Conservation (phyloP, 257 asterid genomes). For the Knoxia roxburghii region DNA sequence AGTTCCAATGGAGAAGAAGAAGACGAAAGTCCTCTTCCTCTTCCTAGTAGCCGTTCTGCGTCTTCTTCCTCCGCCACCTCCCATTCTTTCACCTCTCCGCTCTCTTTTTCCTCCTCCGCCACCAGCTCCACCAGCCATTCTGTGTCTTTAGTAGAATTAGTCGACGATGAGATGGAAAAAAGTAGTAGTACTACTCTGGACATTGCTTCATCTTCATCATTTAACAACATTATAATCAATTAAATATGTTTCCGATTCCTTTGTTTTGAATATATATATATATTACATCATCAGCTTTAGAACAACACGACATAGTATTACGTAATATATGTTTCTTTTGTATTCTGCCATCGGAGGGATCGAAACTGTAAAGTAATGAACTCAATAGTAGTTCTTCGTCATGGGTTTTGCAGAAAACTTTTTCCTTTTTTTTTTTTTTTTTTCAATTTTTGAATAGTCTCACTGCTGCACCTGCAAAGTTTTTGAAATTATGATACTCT, state of each 20-base stretch:
- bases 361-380: no score
- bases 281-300: constrained; percentile 1
- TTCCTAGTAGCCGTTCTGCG: constrained; percentile 18
- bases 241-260: no score
- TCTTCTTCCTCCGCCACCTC: constrained; percentile 33
- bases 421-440: no score
- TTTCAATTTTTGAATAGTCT: no score
- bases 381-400: no score
- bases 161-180: constrained; percentile 30
- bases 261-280: not conserved
- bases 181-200: constrained; percentile 6
- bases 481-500: no score
- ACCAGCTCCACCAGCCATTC: constrained; percentile 30
- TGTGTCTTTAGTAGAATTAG: constrained; percentile 32
- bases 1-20: not conserved
- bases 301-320: no score
- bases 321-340: no score
- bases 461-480: no score
- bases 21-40: not conserved
- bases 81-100: constrained; percentile 60
- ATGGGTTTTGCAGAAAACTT: no score
- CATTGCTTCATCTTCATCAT: constrained; percentile 15
- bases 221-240: not conserved
- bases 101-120: constrained; percentile 50
- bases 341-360: no score